A percentile compares a stretch with the other conserved stretches of the same genome.
Evolutionary conservation across 148 eudicot species (phyloP).

Genomic region (Selenicereus undatus): DNA sequence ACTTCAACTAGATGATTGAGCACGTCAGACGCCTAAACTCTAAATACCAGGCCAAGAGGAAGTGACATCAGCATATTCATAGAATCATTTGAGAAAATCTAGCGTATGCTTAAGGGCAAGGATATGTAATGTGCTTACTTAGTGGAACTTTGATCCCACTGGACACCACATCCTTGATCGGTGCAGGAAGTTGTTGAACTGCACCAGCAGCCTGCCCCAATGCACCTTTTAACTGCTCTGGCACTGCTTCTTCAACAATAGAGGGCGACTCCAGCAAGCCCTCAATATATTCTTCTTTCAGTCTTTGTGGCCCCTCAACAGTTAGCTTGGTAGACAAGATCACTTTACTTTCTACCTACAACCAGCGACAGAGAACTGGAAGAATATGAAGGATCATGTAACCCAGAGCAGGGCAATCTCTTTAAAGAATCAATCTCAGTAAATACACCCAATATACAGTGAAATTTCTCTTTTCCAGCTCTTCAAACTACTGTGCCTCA

Average conservation of each 20-base stretch:
- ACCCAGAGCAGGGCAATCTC: neutral
- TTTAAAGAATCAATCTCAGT: too few species aligned
- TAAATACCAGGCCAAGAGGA: neutral
- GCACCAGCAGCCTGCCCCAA: constrained; percentile 61
- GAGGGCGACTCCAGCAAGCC: constrained; percentile 62
- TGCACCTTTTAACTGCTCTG: constrained; percentile 66
- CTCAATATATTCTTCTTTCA: constrained; percentile 85
- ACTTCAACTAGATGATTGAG: too few species aligned
- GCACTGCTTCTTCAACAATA: constrained; percentile 62
- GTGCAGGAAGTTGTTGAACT: constrained; percentile 79
- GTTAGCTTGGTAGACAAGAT: constrained; percentile 52
- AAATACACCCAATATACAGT: neutral
- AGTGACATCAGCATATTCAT: neutral
- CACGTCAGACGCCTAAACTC: too few species aligned
- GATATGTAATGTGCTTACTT: constrained; percentile 41
- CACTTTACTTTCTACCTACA: constrained; percentile 77
- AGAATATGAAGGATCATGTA: neutral
- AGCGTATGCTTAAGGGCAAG: neutral
- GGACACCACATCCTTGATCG: constrained; percentile 58
- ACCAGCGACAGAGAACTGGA: constrained; percentile 18
- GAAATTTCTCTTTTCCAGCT: neutral
- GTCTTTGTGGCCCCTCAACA: constrained; percentile 83
- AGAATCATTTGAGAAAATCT: neutral
- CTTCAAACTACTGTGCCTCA: neutral
- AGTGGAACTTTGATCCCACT: constrained; percentile 73